Percentiles rank a stretch among this genome's conserved stretches.
phyloP scores from a whole-genome alignment of 352 stramenopile species.

The Phytophthora pisi region DNA sequence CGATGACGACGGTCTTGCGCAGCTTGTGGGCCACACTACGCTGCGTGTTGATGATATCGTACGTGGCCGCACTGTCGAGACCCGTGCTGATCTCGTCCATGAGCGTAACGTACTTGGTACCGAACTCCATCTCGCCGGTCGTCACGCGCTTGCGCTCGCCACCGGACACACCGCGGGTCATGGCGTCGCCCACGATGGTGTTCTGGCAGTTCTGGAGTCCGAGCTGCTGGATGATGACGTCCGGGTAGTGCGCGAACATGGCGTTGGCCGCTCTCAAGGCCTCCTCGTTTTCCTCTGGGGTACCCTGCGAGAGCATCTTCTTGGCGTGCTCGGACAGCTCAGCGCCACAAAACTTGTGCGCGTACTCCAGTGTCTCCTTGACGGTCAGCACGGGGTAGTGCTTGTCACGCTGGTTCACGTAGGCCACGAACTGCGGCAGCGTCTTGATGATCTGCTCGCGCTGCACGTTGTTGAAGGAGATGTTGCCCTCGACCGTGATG shows the following conservation, averaged over 20 bases:
- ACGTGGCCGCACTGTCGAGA: slow-evolving; percentile 74
- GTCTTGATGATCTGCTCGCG: slow-evolving; percentile 34
- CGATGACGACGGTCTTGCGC: slow-evolving; percentile 51
- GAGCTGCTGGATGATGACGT: slow-evolving; percentile 27
- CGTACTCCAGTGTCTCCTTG: slow-evolving; percentile 59
- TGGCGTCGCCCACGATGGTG: slow-evolving; percentile 65
- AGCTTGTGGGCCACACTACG: slow-evolving; percentile 28
- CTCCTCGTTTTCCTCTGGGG: slow-evolving; percentile 15
- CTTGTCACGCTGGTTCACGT: slow-evolving; percentile 55
- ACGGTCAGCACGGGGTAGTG: slow-evolving; percentile 60
- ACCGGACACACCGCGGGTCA: slow-evolving; percentile 62
- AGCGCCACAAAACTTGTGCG: slow-evolving; percentile 41
- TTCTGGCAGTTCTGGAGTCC: slow-evolving; percentile 47
- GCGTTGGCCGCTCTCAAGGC: slow-evolving; percentile 11
- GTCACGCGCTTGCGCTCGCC: slow-evolving; percentile 73
- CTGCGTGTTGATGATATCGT: slow-evolving; percentile 35
- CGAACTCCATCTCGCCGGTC: slow-evolving; percentile 82
- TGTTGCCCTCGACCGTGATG: slow-evolving; percentile 40
- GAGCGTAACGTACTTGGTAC: slow-evolving; percentile 65
- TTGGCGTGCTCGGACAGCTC: slow-evolving; percentile 25
- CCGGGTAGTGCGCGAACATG: slow-evolving; percentile 17
- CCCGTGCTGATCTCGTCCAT: slow-evolving; percentile 93
- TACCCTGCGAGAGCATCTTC: slow-evolving; percentile 15
- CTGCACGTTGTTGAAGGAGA: slow-evolving; percentile 46
- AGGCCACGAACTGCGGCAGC: slow-evolving; percentile 52